These are phyloP conservation scores for Albophoma yamanashiensis DNA, from an alignment of 2,329 filamentous ascomycete genomes.

Conservation along the genomic window DNA sequence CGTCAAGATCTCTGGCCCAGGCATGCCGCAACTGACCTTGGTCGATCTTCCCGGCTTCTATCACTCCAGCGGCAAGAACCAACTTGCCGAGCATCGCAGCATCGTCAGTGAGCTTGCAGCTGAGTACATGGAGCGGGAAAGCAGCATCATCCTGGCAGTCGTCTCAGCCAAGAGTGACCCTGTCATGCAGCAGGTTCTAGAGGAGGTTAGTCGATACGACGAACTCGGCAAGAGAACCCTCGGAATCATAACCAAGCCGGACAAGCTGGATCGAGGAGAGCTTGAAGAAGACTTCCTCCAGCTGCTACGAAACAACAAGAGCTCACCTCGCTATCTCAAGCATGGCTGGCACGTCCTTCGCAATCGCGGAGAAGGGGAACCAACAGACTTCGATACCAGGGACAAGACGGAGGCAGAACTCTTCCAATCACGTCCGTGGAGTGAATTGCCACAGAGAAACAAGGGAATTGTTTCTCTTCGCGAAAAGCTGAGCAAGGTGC, in stretches of 20 bases:
- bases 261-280: conserved; percentile 18
- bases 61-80: conserved; percentile 31
- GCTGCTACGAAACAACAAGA: conserved; percentile 33
- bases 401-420: conserved; percentile 30
- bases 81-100: conserved; percentile 30
- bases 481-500: conserved; percentile 5
- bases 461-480: conserved; percentile 3
- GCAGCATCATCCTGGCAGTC: conserved; percentile 51
- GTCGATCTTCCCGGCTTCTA: conserved; percentile 50
- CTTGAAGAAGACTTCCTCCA: conserved; percentile 27
- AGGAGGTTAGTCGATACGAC: conserved; percentile 21
- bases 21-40: conserved; percentile 42
- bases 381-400: conserved; percentile 16
- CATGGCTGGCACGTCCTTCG: conserved; percentile 44
- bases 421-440: conserved; percentile 31
- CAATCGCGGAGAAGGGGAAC: conserved; percentile 23
- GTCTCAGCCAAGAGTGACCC: conserved; percentile 44
- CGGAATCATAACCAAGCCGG: conserved; percentile 47
- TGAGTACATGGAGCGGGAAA: conserved; percentile 42
- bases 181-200: conserved; percentile 45
- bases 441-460: conserved; percentile 9
- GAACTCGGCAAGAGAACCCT: conserved; percentile 30
- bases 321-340: conserved; percentile 22
- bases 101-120: conserved; percentile 35
- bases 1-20: conserved; percentile 35